Evolutionary conservation across 345 rosid species (phyloP), one percentile per base, ranked within the genome.

Genomic region (Brassica juncea): DNA sequence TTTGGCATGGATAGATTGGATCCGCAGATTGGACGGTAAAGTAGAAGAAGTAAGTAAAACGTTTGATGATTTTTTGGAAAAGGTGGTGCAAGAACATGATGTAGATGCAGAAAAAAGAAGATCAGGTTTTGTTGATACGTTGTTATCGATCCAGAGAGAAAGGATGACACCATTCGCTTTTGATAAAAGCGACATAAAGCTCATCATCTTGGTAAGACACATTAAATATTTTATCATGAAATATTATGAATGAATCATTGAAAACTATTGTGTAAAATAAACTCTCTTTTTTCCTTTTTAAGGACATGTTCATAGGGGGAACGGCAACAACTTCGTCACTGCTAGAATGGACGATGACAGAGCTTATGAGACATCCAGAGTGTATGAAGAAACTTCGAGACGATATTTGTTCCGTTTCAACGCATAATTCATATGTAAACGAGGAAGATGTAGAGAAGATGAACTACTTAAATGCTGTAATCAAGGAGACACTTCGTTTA

Each of bases 311-410:
- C 63, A 1, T 58, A 23, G 63, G 31, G n/a, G 63, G 63, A 58
- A 23, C 63, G 0, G 63, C 63, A 9, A 58, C 63, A 58, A 58
- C 63, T 58, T 58, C 63, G 6, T 8, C 63, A 58, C 31, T 21
- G 31, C 31, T 58, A 23, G 63, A 58, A 58, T 23, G 63, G 63
- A 58, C 63, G n/a, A 58, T 58, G 63, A 58, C 64, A 59, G 64
- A 59, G 15, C 64, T 59, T 25, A 59, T 59, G 64, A 25, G 32
- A 59, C 64, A 25, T 59, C 64, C 64, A 25, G 64, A 59, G 6
- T 59, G 64, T 59, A 59, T 59, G 64, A 25, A 25, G 15, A 59
- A 59, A 11, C 64, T 59, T 59, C n/a, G 32, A 59, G 64, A 59
- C 8, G 64, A 59, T 3, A 59, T 59, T 25, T 59, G 7, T 59